A percentile compares a stretch with the other conserved stretches of the same genome.
phyloP scores from a whole-genome alignment of 1,284 basidiomycete species.

The Lignosus rhinocerotis region DNA sequence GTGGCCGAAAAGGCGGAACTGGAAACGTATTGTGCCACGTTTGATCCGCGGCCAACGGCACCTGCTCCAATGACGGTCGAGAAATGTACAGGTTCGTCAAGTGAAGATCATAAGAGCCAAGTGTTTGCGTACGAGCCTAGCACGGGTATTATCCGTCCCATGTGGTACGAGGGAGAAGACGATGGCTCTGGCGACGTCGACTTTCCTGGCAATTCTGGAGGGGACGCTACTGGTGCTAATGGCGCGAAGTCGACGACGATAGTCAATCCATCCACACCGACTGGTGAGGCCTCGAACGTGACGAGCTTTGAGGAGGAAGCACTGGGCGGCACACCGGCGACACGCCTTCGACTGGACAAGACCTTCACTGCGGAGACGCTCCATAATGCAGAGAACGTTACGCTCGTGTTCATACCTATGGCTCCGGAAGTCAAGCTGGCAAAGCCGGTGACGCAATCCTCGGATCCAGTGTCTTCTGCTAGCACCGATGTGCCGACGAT shows the following conservation, averaged over 20 bases:
- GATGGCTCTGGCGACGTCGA: slow-evolving; percentile 11
- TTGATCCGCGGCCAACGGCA: slow-evolving; percentile 48
- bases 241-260: slow-evolving; percentile 7
- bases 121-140: slow-evolving; percentile 53
- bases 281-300: slow-evolving; percentile 19
- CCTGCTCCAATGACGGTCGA: slow-evolving; percentile 52
- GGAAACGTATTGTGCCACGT: slow-evolving; percentile 59
- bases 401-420: slow-evolving; percentile 46
- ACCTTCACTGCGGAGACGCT: slow-evolving; percentile 16
- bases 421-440: slow-evolving; percentile 32
- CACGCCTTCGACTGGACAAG: slow-evolving; percentile 17
- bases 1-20: slow-evolving; percentile 38
- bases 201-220: not conserved
- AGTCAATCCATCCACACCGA: not conserved
- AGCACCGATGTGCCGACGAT: slow-evolving; percentile 3
- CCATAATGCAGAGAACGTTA: slow-evolving; percentile 41
- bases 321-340: slow-evolving; percentile 18
- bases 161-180: slow-evolving; percentile 42
- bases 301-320: slow-evolving; percentile 23
- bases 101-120: slow-evolving; percentile 49
- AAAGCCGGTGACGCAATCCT: not conserved
- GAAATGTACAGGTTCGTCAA: slow-evolving; percentile 37
- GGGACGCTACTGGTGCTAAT: slow-evolving; percentile 2
- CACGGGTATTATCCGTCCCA: slow-evolving; percentile 52
- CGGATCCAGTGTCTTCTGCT: slow-evolving; percentile 10